Percentiles rank a stretch among this genome's conserved stretches.
These are phyloP conservation scores for Cyathus olla DNA, from an alignment of 1,284 basidiomycete species.

Conservation along the genomic window DNA sequence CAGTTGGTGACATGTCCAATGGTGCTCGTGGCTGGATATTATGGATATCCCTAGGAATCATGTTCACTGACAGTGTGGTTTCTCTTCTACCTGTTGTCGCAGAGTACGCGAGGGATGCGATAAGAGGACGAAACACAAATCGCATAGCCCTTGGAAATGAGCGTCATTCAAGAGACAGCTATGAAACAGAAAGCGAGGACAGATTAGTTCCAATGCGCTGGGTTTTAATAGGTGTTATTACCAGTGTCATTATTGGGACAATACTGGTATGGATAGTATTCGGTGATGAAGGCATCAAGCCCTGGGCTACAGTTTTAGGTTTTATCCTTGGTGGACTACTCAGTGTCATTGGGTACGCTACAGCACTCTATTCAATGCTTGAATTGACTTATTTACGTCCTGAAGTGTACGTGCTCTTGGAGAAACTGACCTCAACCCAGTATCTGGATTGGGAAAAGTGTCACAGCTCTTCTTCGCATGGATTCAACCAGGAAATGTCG, in stretches of 20 bases:
- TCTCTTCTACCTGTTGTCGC: constrained; percentile 82
- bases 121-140: constrained; percentile 32
- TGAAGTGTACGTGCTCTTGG: constrained; percentile 88
- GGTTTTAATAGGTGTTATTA: constrained; percentile 78
- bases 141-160: constrained; percentile 24
- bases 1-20: constrained; percentile 84
- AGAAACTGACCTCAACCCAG: constrained; percentile 94
- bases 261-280: constrained; percentile 89
- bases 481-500: constrained; percentile 93
- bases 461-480: constrained; percentile 95
- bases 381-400: constrained; percentile 2
- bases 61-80: constrained; percentile 92
- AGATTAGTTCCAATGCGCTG: constrained; percentile 85
- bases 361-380: constrained; percentile 2
- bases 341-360: constrained; percentile 85
- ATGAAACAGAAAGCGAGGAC: constrained; percentile 84
- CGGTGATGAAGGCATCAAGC: constrained; percentile 90
- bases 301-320: constrained; percentile 92
- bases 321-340: constrained; percentile 87
- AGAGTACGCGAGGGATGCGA: constrained; percentile 60
- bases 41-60: constrained; percentile 95
- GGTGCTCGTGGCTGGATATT: constrained; percentile 95
- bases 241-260: constrained; percentile 79
- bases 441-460: constrained; percentile 95
- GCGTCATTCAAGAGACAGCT: constrained; percentile 53